phyloP scores from a whole-genome alignment of 176 grass and related monocot genomes.

The Zizania latifolia region DNA sequence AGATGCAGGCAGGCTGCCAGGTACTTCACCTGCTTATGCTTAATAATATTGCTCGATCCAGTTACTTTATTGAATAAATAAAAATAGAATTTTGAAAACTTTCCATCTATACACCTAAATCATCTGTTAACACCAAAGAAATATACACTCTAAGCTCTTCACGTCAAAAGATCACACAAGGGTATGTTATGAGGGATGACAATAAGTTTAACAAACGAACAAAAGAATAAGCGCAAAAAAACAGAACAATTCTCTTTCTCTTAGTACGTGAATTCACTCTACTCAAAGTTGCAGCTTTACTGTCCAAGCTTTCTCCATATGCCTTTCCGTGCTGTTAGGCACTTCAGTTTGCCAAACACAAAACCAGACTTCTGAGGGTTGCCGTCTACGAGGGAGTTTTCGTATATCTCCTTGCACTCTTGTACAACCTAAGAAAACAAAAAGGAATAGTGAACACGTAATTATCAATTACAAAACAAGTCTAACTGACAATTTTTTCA shows the following conservation, averaged over 20 bases:
- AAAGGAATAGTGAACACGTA: not conserved
- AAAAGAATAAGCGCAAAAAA: constrained; percentile 46
- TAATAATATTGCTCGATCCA: not conserved
- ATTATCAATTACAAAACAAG: not conserved
- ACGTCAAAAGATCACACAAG: not conserved
- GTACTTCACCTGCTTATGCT: not conserved
- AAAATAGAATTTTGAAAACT: not conserved
- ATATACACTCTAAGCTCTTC: constrained; percentile 33
- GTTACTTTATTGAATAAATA: constrained; percentile 30
- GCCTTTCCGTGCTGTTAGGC: constrained; percentile 68
- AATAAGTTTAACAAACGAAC: constrained; percentile 28
- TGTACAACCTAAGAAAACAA: constrained; percentile 81
- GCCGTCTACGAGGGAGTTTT: constrained; percentile 69
- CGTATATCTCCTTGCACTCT: constrained; percentile 97
- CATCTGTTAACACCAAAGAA: constrained; percentile 15
- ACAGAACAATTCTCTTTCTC: constrained; percentile 21
- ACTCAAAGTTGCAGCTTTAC: constrained; percentile 19
- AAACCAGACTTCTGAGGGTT: constrained; percentile 79
- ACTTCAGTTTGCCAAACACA: constrained; percentile 88
- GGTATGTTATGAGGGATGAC: not conserved
- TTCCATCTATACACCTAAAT: constrained; percentile 34
- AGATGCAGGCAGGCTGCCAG: no score
- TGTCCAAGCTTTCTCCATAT: constrained; percentile 86
- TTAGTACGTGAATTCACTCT: not conserved
- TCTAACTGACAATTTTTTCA: not conserved